A percentile compares a stretch with the other conserved stretches of the same genome.
Evolutionary conservation across 1,284 basidiomycete genomes (phyloP).

Genomic region (Melanopsichium pennsylvanicum): DNA sequence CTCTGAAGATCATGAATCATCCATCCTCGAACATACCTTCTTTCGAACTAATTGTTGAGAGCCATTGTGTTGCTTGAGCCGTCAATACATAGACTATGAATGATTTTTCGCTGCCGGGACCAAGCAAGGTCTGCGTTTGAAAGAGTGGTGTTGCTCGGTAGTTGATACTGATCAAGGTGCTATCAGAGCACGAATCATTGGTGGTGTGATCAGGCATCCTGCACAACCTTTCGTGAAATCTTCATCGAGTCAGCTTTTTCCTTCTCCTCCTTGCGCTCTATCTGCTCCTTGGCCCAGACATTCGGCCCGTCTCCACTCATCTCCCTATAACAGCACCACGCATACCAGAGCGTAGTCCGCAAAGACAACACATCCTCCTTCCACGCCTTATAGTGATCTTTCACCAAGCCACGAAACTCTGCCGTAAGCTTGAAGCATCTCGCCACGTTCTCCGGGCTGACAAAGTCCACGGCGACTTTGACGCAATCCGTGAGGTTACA

Average conservation of each 20-base stretch:
- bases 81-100: too few relatives aligned
- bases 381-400: slow-evolving; percentile 75
- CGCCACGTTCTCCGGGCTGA: slow-evolving; percentile 87
- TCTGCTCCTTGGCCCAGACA: slow-evolving; percentile 16
- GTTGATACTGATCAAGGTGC: too few relatives aligned
- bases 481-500: slow-evolving; percentile 88
- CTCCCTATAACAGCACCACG: slow-evolving; percentile 70
- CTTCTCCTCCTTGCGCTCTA: not conserved
- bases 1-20: too few relatives aligned
- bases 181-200: too few relatives aligned
- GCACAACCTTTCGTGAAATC: slow-evolving; percentile 16
- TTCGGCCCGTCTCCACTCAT: slow-evolving; percentile 28
- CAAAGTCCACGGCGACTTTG: slow-evolving; percentile 96
- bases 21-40: too few relatives aligned
- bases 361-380: slow-evolving; percentile 93
- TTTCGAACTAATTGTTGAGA: too few relatives aligned
- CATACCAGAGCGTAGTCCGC: slow-evolving; percentile 86
- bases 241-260: not conserved
- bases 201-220: not conserved
- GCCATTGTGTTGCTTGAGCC: too few relatives aligned
- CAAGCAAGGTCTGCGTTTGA: too few relatives aligned
- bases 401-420: slow-evolving; percentile 89
- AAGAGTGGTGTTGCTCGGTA: too few relatives aligned
- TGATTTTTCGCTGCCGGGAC: too few relatives aligned
- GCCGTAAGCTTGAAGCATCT: slow-evolving; percentile 82